Evolutionary conservation across 2,329 filamentous ascomycete genomes (phyloP).

Genomic region (Alternaria gaisen): DNA sequence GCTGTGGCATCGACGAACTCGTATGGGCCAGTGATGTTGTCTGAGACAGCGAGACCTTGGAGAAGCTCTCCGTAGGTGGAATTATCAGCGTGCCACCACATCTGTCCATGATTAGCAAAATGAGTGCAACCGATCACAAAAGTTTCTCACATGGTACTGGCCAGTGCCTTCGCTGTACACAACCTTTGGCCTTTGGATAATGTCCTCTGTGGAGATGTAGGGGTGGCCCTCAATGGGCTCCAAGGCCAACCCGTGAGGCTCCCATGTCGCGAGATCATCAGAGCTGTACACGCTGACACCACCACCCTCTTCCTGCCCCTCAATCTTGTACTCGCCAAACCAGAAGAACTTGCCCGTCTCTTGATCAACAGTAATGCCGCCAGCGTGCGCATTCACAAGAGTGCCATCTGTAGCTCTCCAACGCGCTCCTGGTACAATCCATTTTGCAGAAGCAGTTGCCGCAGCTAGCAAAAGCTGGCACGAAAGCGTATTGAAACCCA

Average conservation of each 20-base stretch:
- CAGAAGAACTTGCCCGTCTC: slow-evolving; percentile 65
- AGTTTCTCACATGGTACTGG: slow-evolving; percentile 63
- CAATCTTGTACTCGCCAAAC: slow-evolving; percentile 69
- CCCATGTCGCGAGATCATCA: slow-evolving; percentile 68
- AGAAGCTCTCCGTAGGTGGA: slow-evolving; percentile 64
- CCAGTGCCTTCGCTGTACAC: slow-evolving; percentile 63
- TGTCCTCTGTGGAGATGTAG: slow-evolving; percentile 63
- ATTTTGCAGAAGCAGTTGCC: slow-evolving; percentile 55
- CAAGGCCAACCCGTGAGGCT: slow-evolving; percentile 65
- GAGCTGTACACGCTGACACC: slow-evolving; percentile 68
- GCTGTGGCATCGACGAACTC: slow-evolving; percentile 62
- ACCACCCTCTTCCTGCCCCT: slow-evolving; percentile 67
- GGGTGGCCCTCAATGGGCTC: slow-evolving; percentile 63
- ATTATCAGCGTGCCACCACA: slow-evolving; percentile 71
- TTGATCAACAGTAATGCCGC: slow-evolving; percentile 63
- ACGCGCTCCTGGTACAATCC: slow-evolving; percentile 68
- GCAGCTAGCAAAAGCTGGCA: slow-evolving; percentile 35
- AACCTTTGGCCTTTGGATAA: slow-evolving; percentile 71
- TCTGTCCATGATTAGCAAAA: slow-evolving; percentile 41
- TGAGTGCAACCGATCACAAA: no score
- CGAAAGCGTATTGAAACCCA: slow-evolving; percentile 31
- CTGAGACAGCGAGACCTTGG: slow-evolving; percentile 65
- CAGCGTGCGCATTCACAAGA: slow-evolving; percentile 70
- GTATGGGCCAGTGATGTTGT: slow-evolving; percentile 64
- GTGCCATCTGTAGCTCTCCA: slow-evolving; percentile 69